Evolutionary conservation across 2,329 filamentous ascomycete genomes (phyloP), one percentile per base, ranked within the genome.

Genomic region (Zymoseptoria pseudotritici): DNA sequence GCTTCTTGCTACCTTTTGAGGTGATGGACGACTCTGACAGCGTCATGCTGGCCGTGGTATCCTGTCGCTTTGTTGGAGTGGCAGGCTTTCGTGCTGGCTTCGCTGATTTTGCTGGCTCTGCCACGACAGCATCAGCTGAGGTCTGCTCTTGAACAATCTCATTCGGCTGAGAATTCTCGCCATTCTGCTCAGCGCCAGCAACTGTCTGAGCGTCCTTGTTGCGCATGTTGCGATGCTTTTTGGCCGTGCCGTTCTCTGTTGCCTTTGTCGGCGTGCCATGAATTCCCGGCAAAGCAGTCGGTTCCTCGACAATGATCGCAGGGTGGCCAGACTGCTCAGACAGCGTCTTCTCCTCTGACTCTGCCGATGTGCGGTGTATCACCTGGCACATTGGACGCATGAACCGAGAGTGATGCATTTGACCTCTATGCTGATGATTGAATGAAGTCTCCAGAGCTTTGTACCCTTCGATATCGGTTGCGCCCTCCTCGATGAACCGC

Each of bases 361-460:
- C 62, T n/a, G 59, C 59, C 13, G 57, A 57, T n/a, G 61, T 59
- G 7, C 67, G 61, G 50, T 64, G 58, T 6, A 66, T 56, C 10
- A 66, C 59, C 50, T 65, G 59, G 57, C 82, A 84, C 55, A 82
- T 75, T 0, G 83, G 81, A 49, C 84, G 75, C 84, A 87, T 86
- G 63, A 84, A 86, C 53, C 83, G 79, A 0, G 83, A 83, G 66
- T 87, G 84, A 0, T 80, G 76, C 50, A 80, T 77, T 26, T 80
- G 78, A 0, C 84, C 84, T 0, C 82, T 78, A 68, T 86, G 84
- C 61, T 86, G 82, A 63, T 86, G 83, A 51, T 80, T 81, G 62
- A 86, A 85, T 3, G 81, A 84, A 61, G 81, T 80, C 65, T 85
- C 83, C 2, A 87, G 69, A 0, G 83, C 82, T 66, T 86, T 86